Evolutionary conservation across 805 yeast species (phyloP).

Genomic region (Spathaspora girioi): DNA sequence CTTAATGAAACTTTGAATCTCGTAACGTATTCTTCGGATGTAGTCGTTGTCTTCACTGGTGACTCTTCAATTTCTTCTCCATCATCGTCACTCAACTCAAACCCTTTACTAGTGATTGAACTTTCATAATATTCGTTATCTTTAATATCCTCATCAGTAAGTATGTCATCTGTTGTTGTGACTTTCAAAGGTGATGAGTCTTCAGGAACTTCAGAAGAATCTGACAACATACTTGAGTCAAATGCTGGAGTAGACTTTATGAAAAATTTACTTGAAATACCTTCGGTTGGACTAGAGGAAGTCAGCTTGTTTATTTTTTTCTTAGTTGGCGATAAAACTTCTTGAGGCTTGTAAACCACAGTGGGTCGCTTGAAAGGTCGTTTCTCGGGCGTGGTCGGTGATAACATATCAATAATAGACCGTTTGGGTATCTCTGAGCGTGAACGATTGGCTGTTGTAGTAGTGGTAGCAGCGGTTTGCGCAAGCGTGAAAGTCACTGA

Average conservation of each 20-base stretch:
- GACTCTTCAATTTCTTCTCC: constrained; percentile 41
- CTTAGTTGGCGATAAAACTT: constrained; percentile 12
- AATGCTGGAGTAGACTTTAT: background rate
- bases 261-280: constrained; percentile 8
- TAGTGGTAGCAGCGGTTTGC: background rate
- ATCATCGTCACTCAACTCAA: constrained; percentile 15
- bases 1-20: constrained; percentile 6
- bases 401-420: constrained; percentile 1
- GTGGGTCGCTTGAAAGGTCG: background rate
- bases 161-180: constrained; percentile 5
- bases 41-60: constrained; percentile 22
- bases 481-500: constrained; percentile 6
- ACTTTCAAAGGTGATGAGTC: constrained; percentile 19
- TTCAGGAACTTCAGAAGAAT: constrained; percentile 33
- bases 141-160: constrained; percentile 8
- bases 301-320: constrained; percentile 8
- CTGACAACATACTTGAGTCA: constrained; percentile 15
- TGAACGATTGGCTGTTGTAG: background rate
- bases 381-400: constrained; percentile 2
- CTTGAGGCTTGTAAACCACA: background rate
- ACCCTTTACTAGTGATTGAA: background rate
- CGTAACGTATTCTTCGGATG: background rate
- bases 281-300: constrained; percentile 1
- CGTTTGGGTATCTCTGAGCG: background rate
- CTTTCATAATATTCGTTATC: constrained; percentile 4